phyloP scores from a whole-genome alignment of 805 yeast genomes.

The Starmerella vitae region DNA sequence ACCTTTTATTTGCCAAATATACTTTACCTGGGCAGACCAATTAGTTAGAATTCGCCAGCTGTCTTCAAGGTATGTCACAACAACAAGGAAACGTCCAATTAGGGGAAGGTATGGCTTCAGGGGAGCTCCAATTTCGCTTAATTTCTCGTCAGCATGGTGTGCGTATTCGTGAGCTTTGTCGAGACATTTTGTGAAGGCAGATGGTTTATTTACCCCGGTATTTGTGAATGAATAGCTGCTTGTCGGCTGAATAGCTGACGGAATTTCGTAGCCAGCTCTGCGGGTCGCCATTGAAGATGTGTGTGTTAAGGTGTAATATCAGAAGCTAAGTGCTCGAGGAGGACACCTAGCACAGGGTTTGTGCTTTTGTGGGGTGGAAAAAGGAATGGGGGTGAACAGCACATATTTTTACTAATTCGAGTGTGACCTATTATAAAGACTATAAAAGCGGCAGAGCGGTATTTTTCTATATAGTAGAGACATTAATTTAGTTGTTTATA shows the following conservation, averaged over 20 bases:
- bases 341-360: too few species aligned
- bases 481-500: too few species aligned
- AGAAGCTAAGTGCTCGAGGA: too few species aligned
- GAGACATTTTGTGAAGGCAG: constrained; percentile 5
- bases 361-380: too few species aligned
- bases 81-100: constrained; percentile 78
- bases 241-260: neutral
- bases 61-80: constrained; percentile 88
- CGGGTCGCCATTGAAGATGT: neutral
- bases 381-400: too few species aligned
- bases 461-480: too few species aligned
- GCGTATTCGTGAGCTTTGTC: constrained; percentile 17
- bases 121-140: constrained; percentile 27
- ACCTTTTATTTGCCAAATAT: constrained; percentile 65
- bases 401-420: too few species aligned
- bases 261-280: neutral
- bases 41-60: constrained; percentile 69
- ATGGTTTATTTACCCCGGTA: neutral
- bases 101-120: constrained; percentile 49
- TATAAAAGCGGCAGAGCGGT: too few species aligned
- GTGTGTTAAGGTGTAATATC: too few species aligned
- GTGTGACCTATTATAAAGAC: too few species aligned
- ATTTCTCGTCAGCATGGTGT: constrained; percentile 23
- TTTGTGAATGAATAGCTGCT: neutral
- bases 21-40: constrained; percentile 84